Base-by-base conservation (phyloP, 768 basidiomycete species). In the Mrakia blollopis region DNA sequence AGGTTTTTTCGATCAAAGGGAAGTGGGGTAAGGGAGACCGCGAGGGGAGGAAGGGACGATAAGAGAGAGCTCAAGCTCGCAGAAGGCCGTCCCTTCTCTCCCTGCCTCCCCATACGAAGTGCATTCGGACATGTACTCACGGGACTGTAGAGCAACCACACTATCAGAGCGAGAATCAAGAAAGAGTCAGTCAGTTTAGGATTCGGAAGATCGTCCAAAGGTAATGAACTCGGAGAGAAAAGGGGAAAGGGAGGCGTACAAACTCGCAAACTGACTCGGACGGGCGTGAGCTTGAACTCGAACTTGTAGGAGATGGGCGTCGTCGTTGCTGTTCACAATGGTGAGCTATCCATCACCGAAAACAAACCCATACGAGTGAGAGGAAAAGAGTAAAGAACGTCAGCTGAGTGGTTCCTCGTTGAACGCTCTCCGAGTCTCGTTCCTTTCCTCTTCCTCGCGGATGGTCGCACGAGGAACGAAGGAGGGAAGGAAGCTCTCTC, bases 261-360 rank as follows among this genome's bases (percentile, higher is more conserved):
- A 35, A 37, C 37, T 65, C 63, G 32, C 63, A 65, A 37, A 65
- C 63, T 8, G 32, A 37, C 63, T 65, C 63, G 8, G 63, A 65
- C 32, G 63, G 63, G 62, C 62, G 14, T 25, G 65, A 37, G 25
- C 37, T 41, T 39, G 65, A 68, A 39, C 65, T 68, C 65, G 25
- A 57, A n/a, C 57, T 9, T 3, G 50, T 4, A 7, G 57, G 18
- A 28, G 5, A 8, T 11, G 25, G 25, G 23, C 23, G n/a, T 57
- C 28, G 57, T n/a, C 25, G 57, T 28, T 25, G 25, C n/a, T n/a
- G n/a, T n/a, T 57, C 57, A 28, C n/a, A 57, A n/a, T 57, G 57
- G 5, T 57, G 57, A 57, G 57, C 57, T 57, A 28, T 0, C 8
- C 18, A 52, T 16, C 14, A 52, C 5, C 50, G 50, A 6, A 52